Base-by-base conservation (phyloP, 352 stramenopile genomes). In the Phytophthora brassicae region DNA sequence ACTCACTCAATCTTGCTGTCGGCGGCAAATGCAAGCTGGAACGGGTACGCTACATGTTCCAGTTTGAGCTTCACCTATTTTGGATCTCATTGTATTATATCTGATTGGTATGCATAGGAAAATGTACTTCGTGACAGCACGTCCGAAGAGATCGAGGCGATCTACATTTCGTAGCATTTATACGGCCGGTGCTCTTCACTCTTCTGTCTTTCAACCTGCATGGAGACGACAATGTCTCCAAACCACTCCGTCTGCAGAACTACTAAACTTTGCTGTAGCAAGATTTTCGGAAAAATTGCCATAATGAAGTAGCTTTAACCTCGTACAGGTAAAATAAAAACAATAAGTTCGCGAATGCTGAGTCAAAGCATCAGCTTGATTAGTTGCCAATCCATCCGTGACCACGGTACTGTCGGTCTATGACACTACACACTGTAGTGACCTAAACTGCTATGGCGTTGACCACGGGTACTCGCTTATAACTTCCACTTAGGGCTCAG, bases 1-100 rank as follows among this genome's bases (percentile, higher is more conserved):
- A 95, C 51, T 90, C 85, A 3, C 77, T 95, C 4, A 86, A 93
- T 51, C 54, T 93, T 26, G 59, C 58, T 36, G 50, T 79, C 2
- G 86, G 86, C 11, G 86, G 86, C 26, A 86, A 92, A 56, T 95
- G 86, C 77, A 89, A 89, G 45, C 73, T 95, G 16, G 77, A 95
- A 64, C 63, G 86, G n/a, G 50, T 64, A 44, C 22, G 52, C n/a
- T n/a, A 19, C 13, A 47, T n/a, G n/a, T n/a, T n/a, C n/a, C n/a
- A n/a, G n/a, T 54, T 17, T 47, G 33, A 52, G 16, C 7, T 46
- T 51, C 14, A 35, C 11, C 12, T 42, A 45, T 33, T 50, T 56
- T 31, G 41, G 9, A 9, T 7, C 31, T 56, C 11, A 64, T 44
- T 38, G 8, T 50, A 28, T 44, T 29, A 6, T 50, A 28, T 41